Evolutionary conservation across 352 stramenopile species (phyloP), one percentile per base, ranked within the genome.

Genomic region (Synura sp.): DNA sequence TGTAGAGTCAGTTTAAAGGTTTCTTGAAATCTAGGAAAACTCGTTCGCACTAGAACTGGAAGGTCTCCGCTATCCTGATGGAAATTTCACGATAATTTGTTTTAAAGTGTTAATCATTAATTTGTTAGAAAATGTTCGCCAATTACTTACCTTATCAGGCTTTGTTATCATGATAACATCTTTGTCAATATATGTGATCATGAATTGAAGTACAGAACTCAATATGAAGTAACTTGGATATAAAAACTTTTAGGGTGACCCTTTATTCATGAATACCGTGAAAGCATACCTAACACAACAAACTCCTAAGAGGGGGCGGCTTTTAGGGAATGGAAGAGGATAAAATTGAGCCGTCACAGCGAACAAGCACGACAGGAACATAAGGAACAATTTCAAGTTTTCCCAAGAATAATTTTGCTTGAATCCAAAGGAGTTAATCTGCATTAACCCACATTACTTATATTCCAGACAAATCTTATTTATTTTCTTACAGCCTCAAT

Each of bases 351-450:
- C 90, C 4, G 89, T 77, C 15, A 89, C 78, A 2, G 90, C 91
- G 86, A 98, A 98, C 44, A 93, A 80, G 79, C 92, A 94, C 25
- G 93, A 89, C 71, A 96, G 82, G 67, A 95, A 90, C 87, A 98
- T 90, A 42, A 98, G 83, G 33, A 90, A 83, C 73, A 97, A 88
- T 83, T 97, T 96, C 14, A 95, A 89, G 86, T 98, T 98, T 80
- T 96, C 92, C 81, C 93, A 86, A 27, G 91, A 84, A 79, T 94
- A 88, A 77, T 94, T 84, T 82, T 92, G 63, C 63, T 85, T 77
- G 83, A 17, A 83, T 33, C 71, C 76, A 15, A 31, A 17, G 33
- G 29, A 59, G 35, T 17, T 79, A 42, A 5, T 77, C 69, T 0
- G 77, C 9, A 3, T 63, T 42, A n/a, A 76, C 22, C 17, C 41